Conservation (phyloP, 2,329 filamentous ascomycete species). For the Colletotrichum sp. region DNA sequence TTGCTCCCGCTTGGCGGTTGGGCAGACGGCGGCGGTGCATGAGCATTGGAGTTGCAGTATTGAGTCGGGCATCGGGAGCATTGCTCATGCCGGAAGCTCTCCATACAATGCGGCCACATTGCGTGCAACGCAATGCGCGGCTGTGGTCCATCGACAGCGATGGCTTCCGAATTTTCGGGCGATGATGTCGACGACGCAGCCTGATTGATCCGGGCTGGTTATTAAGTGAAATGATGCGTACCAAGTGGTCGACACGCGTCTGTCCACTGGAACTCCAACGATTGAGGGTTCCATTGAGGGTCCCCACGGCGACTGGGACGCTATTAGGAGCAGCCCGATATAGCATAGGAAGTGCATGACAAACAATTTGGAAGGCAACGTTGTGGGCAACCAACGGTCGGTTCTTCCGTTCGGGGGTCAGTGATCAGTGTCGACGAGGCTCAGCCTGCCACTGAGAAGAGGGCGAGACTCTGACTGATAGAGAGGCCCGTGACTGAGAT, state of each 20-base stretch:
- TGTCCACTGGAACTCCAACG: neutral
- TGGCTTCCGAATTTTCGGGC: neutral
- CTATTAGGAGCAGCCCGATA: neutral
- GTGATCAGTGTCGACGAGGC: neutral
- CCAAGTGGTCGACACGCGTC: neutral
- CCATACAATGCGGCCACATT: conserved; percentile 13
- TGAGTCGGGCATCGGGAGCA: neutral
- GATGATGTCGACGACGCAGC: neutral
- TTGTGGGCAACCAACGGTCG: neutral
- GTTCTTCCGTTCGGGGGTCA: neutral
- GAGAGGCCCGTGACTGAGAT: neutral
- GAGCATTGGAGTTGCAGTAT: conserved; percentile 11
- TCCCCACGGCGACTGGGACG: conserved; percentile 14
- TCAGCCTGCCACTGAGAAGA: neutral
- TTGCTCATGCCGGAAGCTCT: conserved; percentile 12
- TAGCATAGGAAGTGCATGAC: neutral
- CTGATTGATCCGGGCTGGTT: neutral
- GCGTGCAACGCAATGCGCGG: conserved; percentile 1
- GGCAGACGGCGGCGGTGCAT: conserved; percentile 3
- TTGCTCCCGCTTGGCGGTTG: conserved; percentile 5
- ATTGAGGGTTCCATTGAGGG: neutral
- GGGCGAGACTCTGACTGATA: neutral
- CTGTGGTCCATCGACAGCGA: neutral
- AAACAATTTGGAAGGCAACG: neutral
- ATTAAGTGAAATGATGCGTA: conserved; percentile 10